Evolutionary conservation across 352 stramenopile species (phyloP).

Genomic region (Globisporangium mamillatum): DNA sequence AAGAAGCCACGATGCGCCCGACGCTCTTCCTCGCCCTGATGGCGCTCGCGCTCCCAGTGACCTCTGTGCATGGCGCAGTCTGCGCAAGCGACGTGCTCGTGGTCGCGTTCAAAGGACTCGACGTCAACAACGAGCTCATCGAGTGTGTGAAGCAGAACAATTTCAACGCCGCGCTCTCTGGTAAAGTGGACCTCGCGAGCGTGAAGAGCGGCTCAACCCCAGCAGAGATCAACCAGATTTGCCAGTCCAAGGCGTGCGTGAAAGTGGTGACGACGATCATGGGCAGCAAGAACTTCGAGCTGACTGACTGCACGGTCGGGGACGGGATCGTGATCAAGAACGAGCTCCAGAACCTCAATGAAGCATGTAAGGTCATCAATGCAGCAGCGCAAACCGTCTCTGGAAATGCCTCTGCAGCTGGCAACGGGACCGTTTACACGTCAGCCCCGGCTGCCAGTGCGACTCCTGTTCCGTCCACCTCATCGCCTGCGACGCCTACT

Average conservation of each 20-base stretch:
- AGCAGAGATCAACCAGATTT: slow-evolving; percentile 38
- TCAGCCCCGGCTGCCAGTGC: slow-evolving; percentile 11
- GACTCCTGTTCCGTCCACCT: slow-evolving; percentile 1
- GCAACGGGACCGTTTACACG: slow-evolving; percentile 13
- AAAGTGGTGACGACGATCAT: slow-evolving; percentile 45
- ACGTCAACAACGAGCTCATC: slow-evolving; percentile 47
- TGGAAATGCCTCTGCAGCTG: neutral
- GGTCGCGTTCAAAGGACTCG: slow-evolving; percentile 44
- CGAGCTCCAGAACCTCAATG: slow-evolving; percentile 41
- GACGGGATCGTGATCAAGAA: slow-evolving; percentile 45
- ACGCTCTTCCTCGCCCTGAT: slow-evolving; percentile 10
- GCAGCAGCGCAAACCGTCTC: neutral
- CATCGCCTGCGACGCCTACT: slow-evolving; percentile 3
- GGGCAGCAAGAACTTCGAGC: slow-evolving; percentile 42
- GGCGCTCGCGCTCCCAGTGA: slow-evolving; percentile 21
- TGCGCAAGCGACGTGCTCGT: slow-evolving; percentile 45
- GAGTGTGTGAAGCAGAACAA: slow-evolving; percentile 49
- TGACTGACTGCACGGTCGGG: slow-evolving; percentile 57
- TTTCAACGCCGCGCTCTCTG: slow-evolving; percentile 44
- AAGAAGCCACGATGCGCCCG: slow-evolving; percentile 6
- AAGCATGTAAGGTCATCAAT: slow-evolving; percentile 35
- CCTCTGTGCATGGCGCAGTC: slow-evolving; percentile 24
- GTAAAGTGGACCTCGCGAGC: slow-evolving; percentile 39
- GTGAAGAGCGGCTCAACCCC: slow-evolving; percentile 32
- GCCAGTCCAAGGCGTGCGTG: slow-evolving; percentile 35